Evolutionary conservation across 2,329 filamentous ascomycete genomes (phyloP), one percentile per base, ranked within the genome.

Genomic region (Monosporascus sp.): DNA sequence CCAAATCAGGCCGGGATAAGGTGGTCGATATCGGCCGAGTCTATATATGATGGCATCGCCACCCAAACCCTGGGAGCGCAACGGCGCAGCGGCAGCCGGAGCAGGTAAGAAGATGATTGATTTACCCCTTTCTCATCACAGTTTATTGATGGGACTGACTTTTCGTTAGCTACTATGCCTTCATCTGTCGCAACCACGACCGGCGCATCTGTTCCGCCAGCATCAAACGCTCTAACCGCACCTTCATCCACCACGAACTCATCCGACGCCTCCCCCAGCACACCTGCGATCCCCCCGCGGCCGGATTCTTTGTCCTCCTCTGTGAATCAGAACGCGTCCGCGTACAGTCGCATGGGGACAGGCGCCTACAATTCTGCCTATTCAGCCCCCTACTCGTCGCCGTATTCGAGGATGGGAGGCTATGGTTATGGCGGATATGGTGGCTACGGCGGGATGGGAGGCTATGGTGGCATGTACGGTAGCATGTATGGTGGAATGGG

Each of bases 51-150:
- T 85, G 79, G 82, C 82, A 59, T 97, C 93, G 72, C 94, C 94
- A 68, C 94, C 94, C 52, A 99, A 99, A 75, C 94, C 94, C 47
- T 99, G 94, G 94, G 94, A 99, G 76, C 84, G 87, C 71, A 81
- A 86, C 60, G 88, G 87, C 72, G 81, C 83, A 57, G 78, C 78
- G 62, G 60, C 48, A 38, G 49, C 58, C 47, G 55, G 51, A 50
- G 54, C 77, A 66, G 72, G 81, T 85, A 74, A 65, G 77, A 22
- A 22, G 22, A 22, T 74, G 56, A 55, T 22, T 26, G 31, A 50
- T 38, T 53, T 51, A 50, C 47, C 41, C 26, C 51, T 46, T 46
- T 52, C 49, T 58, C 57, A 52, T 58, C 45, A 48, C 46, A 35
- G 50, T 49, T 54, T 50, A 48, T 49, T 51, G 49, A 66, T 70